Base-by-base conservation (phyloP, 768 basidiomycete genomes). In the Tylopilus felleus region DNA sequence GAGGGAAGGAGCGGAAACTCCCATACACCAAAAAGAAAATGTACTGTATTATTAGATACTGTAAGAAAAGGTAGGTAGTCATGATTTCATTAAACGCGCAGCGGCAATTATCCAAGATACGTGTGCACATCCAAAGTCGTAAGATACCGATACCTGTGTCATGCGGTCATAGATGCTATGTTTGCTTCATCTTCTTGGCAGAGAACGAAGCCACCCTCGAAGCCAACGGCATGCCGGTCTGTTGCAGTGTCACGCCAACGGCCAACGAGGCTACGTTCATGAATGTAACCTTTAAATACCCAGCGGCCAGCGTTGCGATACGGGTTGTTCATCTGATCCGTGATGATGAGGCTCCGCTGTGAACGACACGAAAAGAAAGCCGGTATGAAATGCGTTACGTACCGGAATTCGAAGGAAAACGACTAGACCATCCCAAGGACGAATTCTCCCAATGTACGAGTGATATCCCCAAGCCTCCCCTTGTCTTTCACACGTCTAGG, bases 161-260 rank as follows among this genome's bases (percentile, higher is more conserved):
- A 68, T 47, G 47, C 46, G 51, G 45, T 45, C 55, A 51, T 23
- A 8, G 56, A 57, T 47, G 46, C 41, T 29, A 58, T 58, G 56
- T 57, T 55, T 41, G 52, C 55, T 58, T 59, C 60, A 55, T 67
- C 68, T 47, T 61, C 68, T 60, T 71, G 73, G 56, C 69, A 70
- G 35, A 78, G 71, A 35, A 75, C 73, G 60, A 81, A 82, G 27
- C 74, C 71, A 40, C 81, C 79, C 65, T 79, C 78, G 48, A 72
- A 74, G n/a, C 81, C 80, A n/a, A 74, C 61, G 22, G 62, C 61
- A 48, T 73, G 64, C 17, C 66, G 61, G 23, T 66, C 63, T 1
- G 76, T 81, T 38, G 67, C 66, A 21, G 77, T 80, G 54, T 80
- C 80, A 49, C 81, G 75, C 81, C 81, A 81, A 21, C 78, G 72